These are phyloP conservation scores for Kwoniella europaea DNA, from an alignment of 768 basidiomycete species.

Conservation along the genomic window DNA sequence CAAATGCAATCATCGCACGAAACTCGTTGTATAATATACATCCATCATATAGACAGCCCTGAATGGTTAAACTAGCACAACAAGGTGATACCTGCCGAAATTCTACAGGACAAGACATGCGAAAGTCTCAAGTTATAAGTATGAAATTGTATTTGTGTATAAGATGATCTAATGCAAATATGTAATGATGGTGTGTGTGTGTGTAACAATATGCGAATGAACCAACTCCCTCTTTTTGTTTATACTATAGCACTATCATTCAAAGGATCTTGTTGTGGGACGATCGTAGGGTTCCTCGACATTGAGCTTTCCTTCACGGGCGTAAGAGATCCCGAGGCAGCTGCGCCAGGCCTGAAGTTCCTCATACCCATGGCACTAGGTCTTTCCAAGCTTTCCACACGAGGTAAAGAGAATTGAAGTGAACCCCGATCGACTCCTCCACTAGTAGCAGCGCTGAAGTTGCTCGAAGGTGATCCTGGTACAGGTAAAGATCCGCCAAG, in stretches of 20 bases:
- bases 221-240: background rate
- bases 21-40: background rate
- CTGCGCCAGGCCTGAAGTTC: background rate
- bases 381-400: conserved; percentile 12
- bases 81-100: background rate
- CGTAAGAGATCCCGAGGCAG: conserved; percentile 14
- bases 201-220: background rate
- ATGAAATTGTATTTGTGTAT: background rate
- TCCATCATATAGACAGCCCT: background rate
- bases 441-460: background rate
- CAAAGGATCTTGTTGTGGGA: background rate
- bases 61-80: background rate
- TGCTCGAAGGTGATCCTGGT: conserved; percentile 12
- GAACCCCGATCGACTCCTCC: conserved; percentile 4
- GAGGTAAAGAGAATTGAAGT: conserved; percentile 17
- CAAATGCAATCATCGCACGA: no score
- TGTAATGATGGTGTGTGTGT: background rate
- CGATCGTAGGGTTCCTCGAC: conserved; percentile 19
- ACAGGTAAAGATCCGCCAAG: conserved; percentile 10
- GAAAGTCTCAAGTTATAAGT: no score
- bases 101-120: no score
- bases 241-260: conserved; percentile 16
- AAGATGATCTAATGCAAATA: background rate
- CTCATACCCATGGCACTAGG: background rate
- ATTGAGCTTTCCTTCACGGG: conserved; percentile 27